Conservation (phyloP, 352 stramenopile species). For the Globisporangium heterothallicum region DNA sequence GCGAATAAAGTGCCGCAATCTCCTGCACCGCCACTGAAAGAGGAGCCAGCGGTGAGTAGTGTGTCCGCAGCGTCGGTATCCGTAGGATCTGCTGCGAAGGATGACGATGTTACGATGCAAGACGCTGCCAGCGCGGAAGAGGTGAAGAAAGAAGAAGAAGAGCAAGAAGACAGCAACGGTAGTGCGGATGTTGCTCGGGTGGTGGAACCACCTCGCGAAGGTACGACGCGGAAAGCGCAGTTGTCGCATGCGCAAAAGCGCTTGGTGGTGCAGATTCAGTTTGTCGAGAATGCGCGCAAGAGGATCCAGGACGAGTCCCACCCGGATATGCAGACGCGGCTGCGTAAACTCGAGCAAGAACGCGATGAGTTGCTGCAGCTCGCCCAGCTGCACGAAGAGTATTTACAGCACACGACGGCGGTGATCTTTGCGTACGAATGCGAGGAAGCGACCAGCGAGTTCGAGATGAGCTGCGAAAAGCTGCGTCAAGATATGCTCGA, state of each 20-base stretch:
- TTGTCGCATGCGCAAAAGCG: conserved; percentile 30
- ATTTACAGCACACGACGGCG: conserved; percentile 48
- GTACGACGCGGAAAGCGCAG: conserved; percentile 20
- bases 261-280: conserved; percentile 65
- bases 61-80: background rate
- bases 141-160: background rate
- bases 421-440: conserved; percentile 82
- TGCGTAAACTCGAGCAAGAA: conserved; percentile 38
- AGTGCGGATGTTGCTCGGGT: conserved; percentile 4
- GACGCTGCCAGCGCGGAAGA: conserved; percentile 3
- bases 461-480: conserved; percentile 68
- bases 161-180: conserved; percentile 9
- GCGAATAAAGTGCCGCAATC: conserved; percentile 1
- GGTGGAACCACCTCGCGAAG: conserved; percentile 9
- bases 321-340: conserved; percentile 49
- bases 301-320: conserved; percentile 63
- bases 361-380: conserved; percentile 36
- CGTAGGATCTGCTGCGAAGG: background rate
- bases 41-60: background rate
- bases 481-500: conserved; percentile 81
- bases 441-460: conserved; percentile 74
- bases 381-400: conserved; percentile 41
- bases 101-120: background rate
- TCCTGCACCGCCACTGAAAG: background rate
- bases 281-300: conserved; percentile 56